These are phyloP conservation scores for Rhizomucor miehei DNA, from an alignment of 371 early-diverging fungal genomes.

Conservation along the genomic window DNA sequence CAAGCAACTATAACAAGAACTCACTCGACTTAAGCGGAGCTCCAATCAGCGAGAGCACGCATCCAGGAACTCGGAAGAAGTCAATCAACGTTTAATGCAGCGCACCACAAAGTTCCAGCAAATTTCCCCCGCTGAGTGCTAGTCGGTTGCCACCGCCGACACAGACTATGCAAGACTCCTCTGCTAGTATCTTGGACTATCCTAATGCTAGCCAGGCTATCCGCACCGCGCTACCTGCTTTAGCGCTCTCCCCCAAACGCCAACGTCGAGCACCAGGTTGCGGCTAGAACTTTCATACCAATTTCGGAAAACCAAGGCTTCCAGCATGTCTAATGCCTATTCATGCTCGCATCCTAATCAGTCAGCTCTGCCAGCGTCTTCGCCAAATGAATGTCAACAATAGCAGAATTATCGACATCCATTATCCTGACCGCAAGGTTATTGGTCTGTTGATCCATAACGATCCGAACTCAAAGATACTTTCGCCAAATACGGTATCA, in stretches of 20 bases:
- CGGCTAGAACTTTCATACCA: neutral
- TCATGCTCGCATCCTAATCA: neutral
- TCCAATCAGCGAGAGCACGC: neutral
- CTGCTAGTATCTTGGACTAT: neutral
- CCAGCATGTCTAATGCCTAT: neutral
- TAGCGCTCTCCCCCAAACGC: neutral
- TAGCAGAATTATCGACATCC: neutral
- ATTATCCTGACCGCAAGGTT: constrained; percentile 3
- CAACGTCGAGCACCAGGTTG: neutral
- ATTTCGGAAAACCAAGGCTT: neutral
- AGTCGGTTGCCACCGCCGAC: neutral
- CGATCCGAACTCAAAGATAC: neutral
- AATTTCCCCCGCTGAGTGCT: neutral
- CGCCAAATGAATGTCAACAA: neutral
- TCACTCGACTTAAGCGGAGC: neutral
- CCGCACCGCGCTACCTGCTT: neutral
- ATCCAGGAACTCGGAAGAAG: neutral
- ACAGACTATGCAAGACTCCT: neutral
- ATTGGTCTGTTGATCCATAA: constrained; percentile 7
- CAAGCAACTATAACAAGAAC: neutral
- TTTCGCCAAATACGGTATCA: neutral
- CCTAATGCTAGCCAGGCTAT: neutral
- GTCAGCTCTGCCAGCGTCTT: neutral
- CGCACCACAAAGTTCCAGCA: neutral
- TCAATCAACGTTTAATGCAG: neutral